Evolutionary conservation across 106 monocot species (phyloP).

Genomic region (Apostasia ramifera): DNA sequence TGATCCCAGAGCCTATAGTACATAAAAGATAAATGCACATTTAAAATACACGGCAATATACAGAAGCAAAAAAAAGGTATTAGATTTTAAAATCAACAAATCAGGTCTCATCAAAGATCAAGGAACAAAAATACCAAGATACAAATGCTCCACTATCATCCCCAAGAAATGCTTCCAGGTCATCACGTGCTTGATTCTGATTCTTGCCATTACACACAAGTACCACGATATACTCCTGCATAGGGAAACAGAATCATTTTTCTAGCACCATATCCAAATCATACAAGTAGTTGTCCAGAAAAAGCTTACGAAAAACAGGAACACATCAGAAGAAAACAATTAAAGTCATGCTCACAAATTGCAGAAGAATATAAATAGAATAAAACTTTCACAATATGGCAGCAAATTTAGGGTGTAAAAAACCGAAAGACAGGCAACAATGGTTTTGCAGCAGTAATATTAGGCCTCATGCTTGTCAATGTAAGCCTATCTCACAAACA

Average conservation of each 20-base stretch:
- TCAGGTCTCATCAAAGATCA: background rate
- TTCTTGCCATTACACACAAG: conserved; percentile 88
- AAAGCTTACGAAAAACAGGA: too few relatives aligned
- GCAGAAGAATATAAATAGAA: too few relatives aligned
- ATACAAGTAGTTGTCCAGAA: too few relatives aligned
- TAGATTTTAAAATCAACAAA: background rate
- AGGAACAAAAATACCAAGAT: conserved; percentile 45
- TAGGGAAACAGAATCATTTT: background rate
- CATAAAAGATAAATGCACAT: background rate
- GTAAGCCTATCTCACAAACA: too few relatives aligned
- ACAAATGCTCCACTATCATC: conserved; percentile 59
- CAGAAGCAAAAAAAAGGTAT: background rate
- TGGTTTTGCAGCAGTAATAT: too few relatives aligned
- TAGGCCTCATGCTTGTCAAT: too few relatives aligned
- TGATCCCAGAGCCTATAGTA: conserved; percentile 68
- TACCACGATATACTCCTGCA: conserved; percentile 84
- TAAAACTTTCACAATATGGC: too few relatives aligned
- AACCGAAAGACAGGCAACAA: too few relatives aligned
- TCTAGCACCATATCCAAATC: too few relatives aligned
- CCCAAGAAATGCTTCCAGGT: conserved; percentile 78
- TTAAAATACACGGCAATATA: background rate
- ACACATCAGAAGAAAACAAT: too few relatives aligned
- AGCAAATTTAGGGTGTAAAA: too few relatives aligned
- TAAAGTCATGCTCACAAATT: too few relatives aligned
- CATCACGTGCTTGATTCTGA: conserved; percentile 64